Conservation (phyloP, 1,139 yeast species). For the Protomyces macrosporus region DNA sequence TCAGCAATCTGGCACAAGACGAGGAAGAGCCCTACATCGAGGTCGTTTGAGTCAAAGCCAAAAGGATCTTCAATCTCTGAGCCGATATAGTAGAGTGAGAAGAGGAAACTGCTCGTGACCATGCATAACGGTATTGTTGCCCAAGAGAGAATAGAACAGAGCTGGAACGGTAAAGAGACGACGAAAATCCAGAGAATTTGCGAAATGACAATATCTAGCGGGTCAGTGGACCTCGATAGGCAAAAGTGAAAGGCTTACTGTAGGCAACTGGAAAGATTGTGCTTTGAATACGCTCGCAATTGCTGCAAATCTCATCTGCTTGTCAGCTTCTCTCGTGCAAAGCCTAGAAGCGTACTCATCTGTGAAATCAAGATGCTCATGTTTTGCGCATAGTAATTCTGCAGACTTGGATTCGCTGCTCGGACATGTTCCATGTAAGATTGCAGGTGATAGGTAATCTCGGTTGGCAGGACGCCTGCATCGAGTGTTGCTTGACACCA, state of each 20-base stretch:
- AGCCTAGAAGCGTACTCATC: not conserved
- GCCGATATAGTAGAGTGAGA: constrained; percentile 32
- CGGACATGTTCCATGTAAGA: constrained; percentile 9
- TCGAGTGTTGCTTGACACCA: constrained; percentile 9
- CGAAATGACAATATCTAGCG: constrained; percentile 28
- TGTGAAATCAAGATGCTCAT: not conserved
- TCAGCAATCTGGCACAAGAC: not conserved
- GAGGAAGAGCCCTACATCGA: not conserved
- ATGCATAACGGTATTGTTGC: constrained; percentile 32
- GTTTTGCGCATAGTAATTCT: constrained; percentile 15
- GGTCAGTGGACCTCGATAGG: not conserved
- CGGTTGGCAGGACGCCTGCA: constrained; percentile 28
- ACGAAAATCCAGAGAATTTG: constrained; percentile 33
- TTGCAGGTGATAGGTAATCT: constrained; percentile 24
- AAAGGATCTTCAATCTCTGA: constrained; percentile 31
- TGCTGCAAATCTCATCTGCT: constrained; percentile 3
- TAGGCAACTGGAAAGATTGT: constrained; percentile 32
- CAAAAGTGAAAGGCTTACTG: not conserved
- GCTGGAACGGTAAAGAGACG: constrained; percentile 31
- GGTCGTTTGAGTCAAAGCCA: constrained; percentile 18
- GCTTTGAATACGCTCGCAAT: constrained; percentile 30
- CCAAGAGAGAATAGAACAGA: constrained; percentile 29
- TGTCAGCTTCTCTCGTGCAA: not conserved
- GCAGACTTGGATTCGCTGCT: not conserved
- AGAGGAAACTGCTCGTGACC: constrained; percentile 30